Base-by-base conservation (phyloP, 768 basidiomycete species). In the Lactarius hengduanensis region DNA sequence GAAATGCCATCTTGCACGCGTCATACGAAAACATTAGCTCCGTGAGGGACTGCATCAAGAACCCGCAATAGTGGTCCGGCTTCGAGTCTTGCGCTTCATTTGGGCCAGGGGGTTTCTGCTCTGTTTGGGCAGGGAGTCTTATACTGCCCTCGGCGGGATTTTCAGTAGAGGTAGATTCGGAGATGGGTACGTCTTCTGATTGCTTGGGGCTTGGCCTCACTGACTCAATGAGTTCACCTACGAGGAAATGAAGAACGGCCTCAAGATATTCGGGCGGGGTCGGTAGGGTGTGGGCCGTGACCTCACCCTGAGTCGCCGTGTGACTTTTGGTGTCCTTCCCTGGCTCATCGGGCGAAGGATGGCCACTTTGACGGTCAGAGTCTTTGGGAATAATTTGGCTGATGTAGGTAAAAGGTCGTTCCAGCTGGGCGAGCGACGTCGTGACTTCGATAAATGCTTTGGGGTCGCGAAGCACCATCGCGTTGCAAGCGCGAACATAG, bases 11-110 rank as follows among this genome's bases (percentile, higher is more conserved):
- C 76, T 98, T 99, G 85, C 94, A 96, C 7, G 86, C 76, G 70
- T 94, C 90, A 72, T 98, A 99, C 15, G 94, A 98, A 67, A 96
- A 93, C 15, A 97, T 78, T 11, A 98, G 80, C 77, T 99, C 97
- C 3, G 94, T 92, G 56, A 98, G 80, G 70, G 88, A 90, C 74
- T 95, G 92, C 90, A 96, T 93, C 69, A 94, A 78, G 82, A 96
- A 94, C 72, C 88, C 91, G 18, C 84, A 80, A 72, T 91, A 92
- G 62, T 78, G 78, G 71, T 78, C 74, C 18, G 54, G 61, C 41
- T 69, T 63, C 15, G 61, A 20, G 7, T 62, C 61, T 56, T 70
- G 61, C 9, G 34, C 41, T 28, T 67, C 69, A 38, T 32, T 41
- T 2, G 59, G 6, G 32, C 13, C 28, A 6, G 32, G 4, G 20